phyloP scores from a whole-genome alignment of 257 asterid species.

The Henckelia pumila region DNA sequence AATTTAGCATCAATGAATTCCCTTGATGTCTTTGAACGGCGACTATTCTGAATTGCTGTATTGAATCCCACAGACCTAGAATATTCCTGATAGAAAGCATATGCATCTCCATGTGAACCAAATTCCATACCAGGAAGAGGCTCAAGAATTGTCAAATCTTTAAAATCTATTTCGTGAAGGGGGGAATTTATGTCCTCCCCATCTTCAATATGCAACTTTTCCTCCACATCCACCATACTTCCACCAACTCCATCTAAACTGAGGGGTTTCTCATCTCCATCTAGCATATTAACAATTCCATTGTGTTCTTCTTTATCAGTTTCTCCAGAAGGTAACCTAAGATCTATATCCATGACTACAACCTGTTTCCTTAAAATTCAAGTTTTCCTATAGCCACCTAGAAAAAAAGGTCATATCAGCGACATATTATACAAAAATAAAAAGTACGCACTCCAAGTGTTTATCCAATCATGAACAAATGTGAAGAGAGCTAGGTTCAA shows the following conservation, averaged over 20 bases:
- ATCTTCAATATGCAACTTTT: constrained; percentile 52
- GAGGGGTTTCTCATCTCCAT: constrained; percentile 66
- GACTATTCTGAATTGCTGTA: constrained; percentile 90
- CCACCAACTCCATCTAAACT: constrained; percentile 49
- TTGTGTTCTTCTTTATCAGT: constrained; percentile 64
- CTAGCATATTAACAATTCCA: constrained; percentile 61
- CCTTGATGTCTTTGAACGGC: constrained; percentile 88
- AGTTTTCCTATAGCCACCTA: constrained; percentile 29
- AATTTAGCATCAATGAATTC: constrained; percentile 94
- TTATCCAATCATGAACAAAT: not conserved
- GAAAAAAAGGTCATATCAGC: constrained; percentile 20
- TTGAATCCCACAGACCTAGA: constrained; percentile 89
- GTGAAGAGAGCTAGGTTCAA: not conserved
- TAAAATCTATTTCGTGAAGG: constrained; percentile 47
- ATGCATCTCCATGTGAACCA: constrained; percentile 92
- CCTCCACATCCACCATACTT: constrained; percentile 52
- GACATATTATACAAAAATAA: constrained; percentile 8
- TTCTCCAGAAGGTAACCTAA: constrained; percentile 85
- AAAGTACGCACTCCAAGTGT: not conserved
- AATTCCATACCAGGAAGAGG: constrained; percentile 98
- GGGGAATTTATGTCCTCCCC: constrained; percentile 58
- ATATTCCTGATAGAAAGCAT: constrained; percentile 91
- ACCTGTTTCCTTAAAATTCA: constrained; percentile 24
- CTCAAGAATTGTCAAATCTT: constrained; percentile 79
- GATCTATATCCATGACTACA: constrained; percentile 78